Percentiles rank a stretch among this genome's conserved stretches.
Evolutionary conservation across 2,329 filamentous ascomycete species (phyloP).

Genomic region (Neopestalotiopsis sp.): DNA sequence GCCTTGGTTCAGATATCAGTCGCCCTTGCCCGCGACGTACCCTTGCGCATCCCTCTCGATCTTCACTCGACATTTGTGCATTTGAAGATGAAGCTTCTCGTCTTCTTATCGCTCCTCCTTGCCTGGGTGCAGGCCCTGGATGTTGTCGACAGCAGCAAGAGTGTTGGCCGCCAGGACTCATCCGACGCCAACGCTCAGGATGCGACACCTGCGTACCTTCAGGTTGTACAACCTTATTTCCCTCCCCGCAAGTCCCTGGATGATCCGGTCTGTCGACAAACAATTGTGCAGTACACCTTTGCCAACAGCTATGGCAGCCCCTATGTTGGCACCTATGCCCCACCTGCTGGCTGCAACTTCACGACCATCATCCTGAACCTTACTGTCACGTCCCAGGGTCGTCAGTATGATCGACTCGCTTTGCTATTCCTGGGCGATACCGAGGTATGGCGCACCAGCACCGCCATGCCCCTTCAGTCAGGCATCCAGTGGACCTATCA

Average conservation of each 20-base stretch:
- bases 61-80: not conserved
- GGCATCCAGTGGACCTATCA: conserved; percentile 61
- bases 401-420: conserved; percentile 66
- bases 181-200: not conserved
- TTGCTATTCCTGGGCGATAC: conserved; percentile 65
- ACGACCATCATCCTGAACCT: conserved; percentile 55
- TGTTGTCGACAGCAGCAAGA: not conserved
- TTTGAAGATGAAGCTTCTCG: not conserved
- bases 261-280: conserved; percentile 26
- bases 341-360: conserved; percentile 32
- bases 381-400: conserved; percentile 62
- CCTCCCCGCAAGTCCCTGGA: conserved; percentile 28
- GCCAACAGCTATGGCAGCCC: conserved; percentile 34
- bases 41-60: not conserved
- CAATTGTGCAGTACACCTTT: conserved; percentile 30
- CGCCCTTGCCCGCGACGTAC: not conserved
- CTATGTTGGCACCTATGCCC: conserved; percentile 31
- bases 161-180: not conserved
- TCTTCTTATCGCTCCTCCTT: not conserved
- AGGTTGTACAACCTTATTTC: conserved; percentile 33
- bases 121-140: not conserved
- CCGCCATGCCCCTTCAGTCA: conserved; percentile 62
- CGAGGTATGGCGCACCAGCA: conserved; percentile 70
- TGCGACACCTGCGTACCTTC: conserved; percentile 15
- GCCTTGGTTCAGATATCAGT: not conserved